Evolutionary conservation across 2,329 filamentous ascomycete genomes (phyloP), one percentile per base, ranked within the genome.

Genomic region (Aquanectria penicillioides): DNA sequence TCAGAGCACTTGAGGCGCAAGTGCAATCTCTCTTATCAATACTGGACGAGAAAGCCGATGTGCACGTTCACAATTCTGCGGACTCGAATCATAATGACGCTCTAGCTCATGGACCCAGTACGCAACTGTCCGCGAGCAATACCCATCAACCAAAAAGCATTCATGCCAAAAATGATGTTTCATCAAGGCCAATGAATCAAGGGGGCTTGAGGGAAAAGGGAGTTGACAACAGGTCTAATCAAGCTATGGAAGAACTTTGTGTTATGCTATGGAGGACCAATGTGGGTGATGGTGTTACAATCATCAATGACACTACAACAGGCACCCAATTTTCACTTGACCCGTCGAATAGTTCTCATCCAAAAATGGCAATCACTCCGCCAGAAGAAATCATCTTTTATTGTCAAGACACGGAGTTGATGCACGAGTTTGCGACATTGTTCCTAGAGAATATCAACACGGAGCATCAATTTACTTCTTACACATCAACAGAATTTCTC

Each of bases 191-290:
- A 10, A 20, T 18, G 11, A n/a, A 15, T 3, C 29, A 9, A 18
- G n/a, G n/a, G n/a, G 33, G 15, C 28, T 18, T 28, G 8, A 46
- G 33, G 23, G 17, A 36, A 26, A 36, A 36, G 36, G 47, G 22
- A 37, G 34, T 20, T n/a, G 36, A 51, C 4, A 26, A 52, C 20
- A 34, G 49, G 20, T 52, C 37, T 12, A 51, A 43, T 28, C 34
- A 51, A 20, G 48, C 48, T 20, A 51, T 43, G 37, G 49, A 52
- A 17, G 37, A 52, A 37, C 49, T 52, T 17, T 43, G 37, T 10
- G 37, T 52, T 20, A 51, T 51, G 48, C 48, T 51, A 6, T 51
- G 48, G 48, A 33, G 48, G 9, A 51, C 48, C 3, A 51, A 51
- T 6, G 48, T 51, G 3, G 49, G 28, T 9, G 49, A 36, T 26